Evolutionary conservation across 768 basidiomycete species (phyloP).

Genomic region (Punctularia strigosozonata): DNA sequence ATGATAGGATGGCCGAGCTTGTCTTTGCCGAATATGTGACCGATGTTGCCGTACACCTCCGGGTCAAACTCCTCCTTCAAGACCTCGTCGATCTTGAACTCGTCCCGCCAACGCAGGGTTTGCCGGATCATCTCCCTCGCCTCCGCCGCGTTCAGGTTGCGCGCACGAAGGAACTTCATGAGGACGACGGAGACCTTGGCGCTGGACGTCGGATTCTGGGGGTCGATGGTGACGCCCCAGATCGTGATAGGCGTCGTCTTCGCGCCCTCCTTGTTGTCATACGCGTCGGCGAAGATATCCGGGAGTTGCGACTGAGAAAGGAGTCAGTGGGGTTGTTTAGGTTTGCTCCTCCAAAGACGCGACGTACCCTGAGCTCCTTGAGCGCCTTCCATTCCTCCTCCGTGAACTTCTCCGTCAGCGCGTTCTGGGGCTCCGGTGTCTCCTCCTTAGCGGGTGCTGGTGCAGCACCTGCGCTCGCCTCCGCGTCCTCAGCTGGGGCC

Average conservation of each 20-base stretch:
- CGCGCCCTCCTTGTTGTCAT: constrained; percentile 42
- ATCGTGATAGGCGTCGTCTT: constrained; percentile 39
- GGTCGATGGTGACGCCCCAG: constrained; percentile 67
- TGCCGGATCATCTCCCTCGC: constrained; percentile 57
- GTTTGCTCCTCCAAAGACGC: too few species aligned
- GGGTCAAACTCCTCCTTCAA: constrained; percentile 50
- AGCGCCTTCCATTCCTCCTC: constrained; percentile 62
- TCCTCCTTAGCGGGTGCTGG: constrained; percentile 9
- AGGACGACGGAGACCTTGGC: constrained; percentile 64
- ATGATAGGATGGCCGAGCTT: constrained; percentile 58
- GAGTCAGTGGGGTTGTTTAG: too few species aligned
- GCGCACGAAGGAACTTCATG: constrained; percentile 74
- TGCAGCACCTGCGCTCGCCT: too few species aligned
- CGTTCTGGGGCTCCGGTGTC: constrained; percentile 49
- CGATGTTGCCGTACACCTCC: constrained; percentile 53
- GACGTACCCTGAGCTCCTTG: constrained; percentile 51
- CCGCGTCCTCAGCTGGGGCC: too few species aligned
- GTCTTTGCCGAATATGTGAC: constrained; percentile 56
- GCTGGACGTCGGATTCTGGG: constrained; percentile 34
- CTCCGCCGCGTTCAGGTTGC: constrained; percentile 39
- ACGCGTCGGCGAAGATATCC: constrained; percentile 45
- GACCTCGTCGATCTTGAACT: constrained; percentile 49
- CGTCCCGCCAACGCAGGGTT: constrained; percentile 61
- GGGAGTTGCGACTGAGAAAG: constrained; percentile 27
- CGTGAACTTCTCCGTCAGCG: constrained; percentile 59